Evolutionary conservation across 225 moss, liverwort and hornwort genomes (phyloP).

Genomic region (Neckera pumila): DNA sequence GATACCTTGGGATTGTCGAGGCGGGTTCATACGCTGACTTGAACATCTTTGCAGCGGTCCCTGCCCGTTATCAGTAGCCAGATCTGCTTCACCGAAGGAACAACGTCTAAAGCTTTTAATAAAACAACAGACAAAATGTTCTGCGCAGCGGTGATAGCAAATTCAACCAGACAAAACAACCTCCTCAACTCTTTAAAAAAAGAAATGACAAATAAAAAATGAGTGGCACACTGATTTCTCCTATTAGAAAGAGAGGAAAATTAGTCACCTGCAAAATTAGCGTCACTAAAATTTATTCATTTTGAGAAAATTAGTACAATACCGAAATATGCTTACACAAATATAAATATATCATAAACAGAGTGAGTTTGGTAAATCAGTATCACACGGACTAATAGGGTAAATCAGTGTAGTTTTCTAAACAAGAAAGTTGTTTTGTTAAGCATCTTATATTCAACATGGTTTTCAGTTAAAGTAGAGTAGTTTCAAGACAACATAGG

Average conservation of each 20-base stretch:
- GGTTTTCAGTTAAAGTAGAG: not conserved
- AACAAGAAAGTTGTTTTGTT: not conserved
- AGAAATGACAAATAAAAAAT: not conserved
- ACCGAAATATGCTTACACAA: not conserved
- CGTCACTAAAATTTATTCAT: not conserved
- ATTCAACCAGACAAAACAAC: not conserved
- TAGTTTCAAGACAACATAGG: not conserved
- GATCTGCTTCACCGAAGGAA: not conserved
- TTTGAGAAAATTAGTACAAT: no score
- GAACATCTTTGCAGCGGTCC: conserved; percentile 15
- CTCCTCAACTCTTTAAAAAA: not conserved
- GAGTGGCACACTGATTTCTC: not conserved
- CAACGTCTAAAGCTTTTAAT: not conserved
- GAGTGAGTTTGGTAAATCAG: not conserved
- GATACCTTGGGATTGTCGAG: not conserved
- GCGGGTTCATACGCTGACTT: conserved; percentile 17
- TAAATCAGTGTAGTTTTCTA: not conserved
- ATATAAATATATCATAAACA: not conserved
- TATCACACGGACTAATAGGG: no score
- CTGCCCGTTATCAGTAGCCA: not conserved
- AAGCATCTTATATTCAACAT: not conserved
- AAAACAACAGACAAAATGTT: not conserved
- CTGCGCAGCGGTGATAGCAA: not conserved
- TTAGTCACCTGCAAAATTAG: not conserved
- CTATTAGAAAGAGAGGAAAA: no score